Evolutionary conservation across 345 rosid genomes (phyloP), one percentile per base, ranked within the genome.

Genomic region (Aquilaria sinensis): DNA sequence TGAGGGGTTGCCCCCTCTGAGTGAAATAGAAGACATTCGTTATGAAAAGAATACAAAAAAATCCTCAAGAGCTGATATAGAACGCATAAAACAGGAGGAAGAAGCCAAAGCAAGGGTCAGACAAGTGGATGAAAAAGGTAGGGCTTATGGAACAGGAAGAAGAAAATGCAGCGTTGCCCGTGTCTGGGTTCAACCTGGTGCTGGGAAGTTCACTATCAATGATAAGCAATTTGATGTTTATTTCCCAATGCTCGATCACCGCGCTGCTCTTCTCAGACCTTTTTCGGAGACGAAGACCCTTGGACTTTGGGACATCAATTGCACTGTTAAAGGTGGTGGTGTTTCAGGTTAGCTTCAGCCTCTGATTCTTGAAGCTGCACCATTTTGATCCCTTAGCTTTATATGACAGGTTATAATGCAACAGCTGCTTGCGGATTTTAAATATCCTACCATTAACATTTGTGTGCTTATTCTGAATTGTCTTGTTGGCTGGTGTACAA

Each of bases 101-200:
- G 70, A 82, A 51, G 89, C 96, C 12, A 94, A 85, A 64, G 78
- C 96, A 52, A 79, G 97, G 51, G 97, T 90, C 51, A 85, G 97
- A 65, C 80, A 82, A 64, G 97, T 94, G 9, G 99, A 94, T 53
- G 95, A 83, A 14, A 69, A 85, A 12, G 99, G 89, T 47, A 88
- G 97, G 82, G 89, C 97, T 56, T 94, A 94, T 70, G 99, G 97
- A 74, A 90, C 97, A 0, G 99, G 97, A 55, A 88, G 94, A 81
- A 88, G 97, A 77, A 94, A 94, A 66, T 86, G 95, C 63, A 94
- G 97, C 72, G 66, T 84, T 9, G 97, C 99, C 10, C 95, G 97
- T 56, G 96, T 90, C 56, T 94, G 97, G 99, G 72, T 90, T 72
- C 79, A 78, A 34, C 96, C 99, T 31, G 97, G 99, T 12, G 75